Evolutionary conservation across 805 yeast genomes (phyloP), one percentile per base, ranked within the genome.

Genomic region (Starmerella roubikii): DNA sequence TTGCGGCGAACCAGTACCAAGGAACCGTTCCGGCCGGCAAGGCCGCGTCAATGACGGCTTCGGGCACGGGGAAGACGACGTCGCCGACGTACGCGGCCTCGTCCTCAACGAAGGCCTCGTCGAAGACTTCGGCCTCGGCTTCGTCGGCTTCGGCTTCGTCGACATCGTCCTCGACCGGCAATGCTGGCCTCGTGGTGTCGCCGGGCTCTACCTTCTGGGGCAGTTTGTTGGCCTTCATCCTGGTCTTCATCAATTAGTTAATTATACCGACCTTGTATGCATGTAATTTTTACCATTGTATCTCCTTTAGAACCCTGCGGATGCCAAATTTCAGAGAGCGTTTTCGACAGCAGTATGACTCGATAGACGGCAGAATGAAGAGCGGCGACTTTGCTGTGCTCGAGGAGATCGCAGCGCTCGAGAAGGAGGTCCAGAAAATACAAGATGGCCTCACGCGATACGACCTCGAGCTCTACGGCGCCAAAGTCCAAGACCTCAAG

Each of bases 1-100:
- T 33, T 20, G 31, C 18, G 20, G 43, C 35, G 17, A 46, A 46
- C 23, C 32, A 20, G 33, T 46, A 46, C 38, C 19, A 43, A 6
- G 49, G 49, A 15, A 40, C 44, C 6, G 41, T 43, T 3, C 34
- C 37, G 4, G 44, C 38, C 4, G 37, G 30, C 5, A 32, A 30
- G 22, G 45, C 44, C 11, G 42, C 33, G n/a, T 34, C 47, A 6
- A 26, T 35, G 20, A 15, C 35, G 13, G 9, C 16, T 7, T 7
- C 20, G 8, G 11, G 16, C 6, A 10, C 35, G 12, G 27, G 35
- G n/a, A 13, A 5, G 32, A 31, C 30, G 8, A 32, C 30, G 26
- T 21, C 39, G 19, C 19, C 41, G 17, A n/a, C 40, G 2, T 25
- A 39, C n/a, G n/a, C 38, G 16, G 35, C 35, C 10, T 15, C 41